These are phyloP conservation scores for Harringtonia aguacate DNA, from an alignment of 2,329 filamentous ascomycete genomes.

Conservation along the genomic window DNA sequence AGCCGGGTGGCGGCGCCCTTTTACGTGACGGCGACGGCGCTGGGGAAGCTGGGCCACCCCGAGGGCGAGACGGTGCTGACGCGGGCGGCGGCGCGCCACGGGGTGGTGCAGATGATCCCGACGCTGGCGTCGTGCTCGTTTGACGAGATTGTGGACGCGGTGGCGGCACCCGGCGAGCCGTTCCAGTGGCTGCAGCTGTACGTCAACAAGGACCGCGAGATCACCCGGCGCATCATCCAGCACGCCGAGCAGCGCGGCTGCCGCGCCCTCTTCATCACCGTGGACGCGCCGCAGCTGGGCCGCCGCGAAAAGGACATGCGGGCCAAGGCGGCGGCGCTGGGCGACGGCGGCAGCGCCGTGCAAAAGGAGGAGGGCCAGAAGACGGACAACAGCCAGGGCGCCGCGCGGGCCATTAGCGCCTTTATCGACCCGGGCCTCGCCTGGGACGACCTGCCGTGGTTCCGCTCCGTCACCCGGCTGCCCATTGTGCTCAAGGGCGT, in stretches of 20 bases:
- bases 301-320: slow-evolving; percentile 98
- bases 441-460: slow-evolving; percentile 95
- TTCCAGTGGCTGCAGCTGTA: slow-evolving; percentile 96
- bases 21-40: slow-evolving; percentile 91
- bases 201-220: slow-evolving; percentile 88
- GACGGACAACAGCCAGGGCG: slow-evolving; percentile 83
- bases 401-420: slow-evolving; percentile 84
- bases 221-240: slow-evolving; percentile 82
- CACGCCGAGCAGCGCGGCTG: slow-evolving; percentile 88
- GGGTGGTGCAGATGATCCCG: slow-evolving; percentile 96
- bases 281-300: slow-evolving; percentile 92
- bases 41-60: slow-evolving; percentile 87
- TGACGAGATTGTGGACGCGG: slow-evolving; percentile 90
- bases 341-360: slow-evolving; percentile 69
- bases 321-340: slow-evolving; percentile 57
- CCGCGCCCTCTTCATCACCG: slow-evolving; percentile 94
- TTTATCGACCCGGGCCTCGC: slow-evolving; percentile 93
- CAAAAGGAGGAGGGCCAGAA: slow-evolving; percentile 65
- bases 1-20: slow-evolving; percentile 76
- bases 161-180: slow-evolving; percentile 52
- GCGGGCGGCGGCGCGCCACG: slow-evolving; percentile 70
- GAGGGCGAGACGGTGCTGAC: slow-evolving; percentile 93
- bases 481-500: slow-evolving; percentile 95
- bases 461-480: slow-evolving; percentile 80
- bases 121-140: slow-evolving; percentile 95